These are phyloP conservation scores for Adansonia rubrostipa DNA, from an alignment of 441 rosid species.

Conservation along the genomic window DNA sequence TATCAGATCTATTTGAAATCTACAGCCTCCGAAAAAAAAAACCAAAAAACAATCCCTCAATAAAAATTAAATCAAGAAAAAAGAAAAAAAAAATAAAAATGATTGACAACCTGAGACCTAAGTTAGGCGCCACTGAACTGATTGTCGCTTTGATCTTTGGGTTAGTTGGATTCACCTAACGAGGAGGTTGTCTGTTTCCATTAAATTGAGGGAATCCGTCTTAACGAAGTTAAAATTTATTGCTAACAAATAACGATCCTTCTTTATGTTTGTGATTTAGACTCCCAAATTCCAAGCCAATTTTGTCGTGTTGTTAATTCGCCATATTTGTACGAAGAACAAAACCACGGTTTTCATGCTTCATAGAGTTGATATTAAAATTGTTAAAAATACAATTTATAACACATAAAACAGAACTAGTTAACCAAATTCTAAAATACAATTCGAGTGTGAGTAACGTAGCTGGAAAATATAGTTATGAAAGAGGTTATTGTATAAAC, in stretches of 20 bases:
- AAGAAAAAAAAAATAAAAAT: too few relatives aligned
- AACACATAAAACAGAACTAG: too few relatives aligned
- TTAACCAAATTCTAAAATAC: background rate
- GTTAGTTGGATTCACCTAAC: background rate
- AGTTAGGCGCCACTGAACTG: background rate
- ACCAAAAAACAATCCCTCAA: too few relatives aligned
- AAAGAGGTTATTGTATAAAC: background rate
- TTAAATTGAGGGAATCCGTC: background rate
- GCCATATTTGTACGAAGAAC: background rate
- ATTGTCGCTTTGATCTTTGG: background rate
- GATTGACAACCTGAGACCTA: too few relatives aligned
- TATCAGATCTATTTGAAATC: too few relatives aligned
- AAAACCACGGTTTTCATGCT: background rate
- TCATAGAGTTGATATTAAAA: background rate
- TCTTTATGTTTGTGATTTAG: background rate
- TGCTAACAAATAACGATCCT: background rate
- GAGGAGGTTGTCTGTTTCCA: background rate
- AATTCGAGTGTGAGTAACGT: too few relatives aligned
- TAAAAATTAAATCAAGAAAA: too few relatives aligned
- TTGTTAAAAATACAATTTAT: too few relatives aligned
- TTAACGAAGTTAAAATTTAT: background rate
- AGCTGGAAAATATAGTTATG: background rate
- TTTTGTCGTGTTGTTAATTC: background rate
- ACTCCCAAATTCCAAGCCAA: background rate
- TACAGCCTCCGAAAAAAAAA: too few relatives aligned